Base-by-base conservation (phyloP, 495 filamentous ascomycete genomes). In the Elasticomyces elasticus region DNA sequence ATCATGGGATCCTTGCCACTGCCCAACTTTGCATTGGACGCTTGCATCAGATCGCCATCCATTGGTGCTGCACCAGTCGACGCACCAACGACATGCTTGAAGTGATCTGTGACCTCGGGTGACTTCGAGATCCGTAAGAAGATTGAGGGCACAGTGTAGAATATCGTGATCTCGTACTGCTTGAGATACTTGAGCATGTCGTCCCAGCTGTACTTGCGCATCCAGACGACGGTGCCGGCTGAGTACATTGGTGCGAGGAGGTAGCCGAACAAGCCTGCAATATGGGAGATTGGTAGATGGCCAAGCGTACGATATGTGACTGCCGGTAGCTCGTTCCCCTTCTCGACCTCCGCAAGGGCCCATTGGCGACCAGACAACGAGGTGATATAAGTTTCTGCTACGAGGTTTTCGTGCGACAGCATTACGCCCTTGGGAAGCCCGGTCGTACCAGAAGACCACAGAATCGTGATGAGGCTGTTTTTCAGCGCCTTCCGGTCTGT, bases 251-350 rank as follows among this genome's bases (percentile, higher is more conserved):
- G 61, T 13, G 43, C 52, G 26, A 66, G 62, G 13, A 66, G 45
- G 51, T 77, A 79, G 5, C 72, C 71, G 47, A 73, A 72, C 5
- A 64, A 47, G n/a, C 70, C 70, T 10, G 70, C 70, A 33, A 72
- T 65, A 49, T 71, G 70, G 0, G 75, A 74, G 4, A 73, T 68
- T 6, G 76, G 76, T 1, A 80, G 64, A 58, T 79, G 78, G 6
- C 71, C 76, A 6, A 79, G 59, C 0, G 72, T 75, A 12, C 71
- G 66, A 53, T 69, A 65, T 49, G 62, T 49, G 25, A 46, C 42
- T 1, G 38, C 22, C 26, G 59, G 42, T 20, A 51, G 24, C 45
- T 44, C 28, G 28, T 53, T 52, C 2, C 55, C 55, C 38, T 52
- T 52, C 22, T 35, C 55, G 6, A 52, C 26, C 37, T 58, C 55